Evolutionary conservation across 140 eudicot genomes (phyloP).

Genomic region (Erigeron philadelphicus): DNA sequence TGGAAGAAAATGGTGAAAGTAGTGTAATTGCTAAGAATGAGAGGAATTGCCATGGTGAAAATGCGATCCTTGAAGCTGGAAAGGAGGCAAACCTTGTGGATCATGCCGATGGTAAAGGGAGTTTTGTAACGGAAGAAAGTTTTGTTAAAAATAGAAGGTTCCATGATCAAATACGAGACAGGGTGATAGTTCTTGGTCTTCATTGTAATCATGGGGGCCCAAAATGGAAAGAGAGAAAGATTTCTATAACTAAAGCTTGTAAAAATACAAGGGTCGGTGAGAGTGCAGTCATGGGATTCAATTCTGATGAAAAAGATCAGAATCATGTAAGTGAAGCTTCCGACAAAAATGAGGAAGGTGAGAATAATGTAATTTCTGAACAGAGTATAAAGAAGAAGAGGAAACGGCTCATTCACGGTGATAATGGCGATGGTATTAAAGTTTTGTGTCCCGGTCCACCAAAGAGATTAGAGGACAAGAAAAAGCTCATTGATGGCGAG

Average conservation of each 20-base stretch:
- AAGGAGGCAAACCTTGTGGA: not conserved
- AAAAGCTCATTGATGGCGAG: not conserved
- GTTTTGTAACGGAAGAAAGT: conserved; percentile 10
- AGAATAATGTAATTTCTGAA: not conserved
- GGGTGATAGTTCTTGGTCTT: conserved; percentile 29
- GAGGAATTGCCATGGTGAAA: conserved; percentile 12
- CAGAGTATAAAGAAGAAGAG: not conserved
- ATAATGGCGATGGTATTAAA: conserved; percentile 1
- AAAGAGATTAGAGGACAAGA: not conserved
- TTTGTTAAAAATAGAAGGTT: not conserved
- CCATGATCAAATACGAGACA: not conserved
- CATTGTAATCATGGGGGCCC: conserved; percentile 9
- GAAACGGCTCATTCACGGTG: not conserved
- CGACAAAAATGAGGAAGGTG: not conserved
- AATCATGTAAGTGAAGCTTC: conserved; percentile 6
- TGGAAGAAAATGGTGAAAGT: not conserved
- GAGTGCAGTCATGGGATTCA: not conserved
- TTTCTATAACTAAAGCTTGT: conserved; percentile 9
- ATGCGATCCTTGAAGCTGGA: conserved; percentile 15
- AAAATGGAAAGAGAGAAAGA: conserved; percentile 26
- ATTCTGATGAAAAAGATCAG: conserved; percentile 1
- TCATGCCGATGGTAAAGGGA: not conserved
- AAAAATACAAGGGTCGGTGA: not conserved
- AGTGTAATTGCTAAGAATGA: not conserved
- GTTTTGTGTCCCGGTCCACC: not conserved